These are phyloP conservation scores for Raffaelea albimanens DNA, from an alignment of 2,329 filamentous ascomycete species.

Conservation along the genomic window DNA sequence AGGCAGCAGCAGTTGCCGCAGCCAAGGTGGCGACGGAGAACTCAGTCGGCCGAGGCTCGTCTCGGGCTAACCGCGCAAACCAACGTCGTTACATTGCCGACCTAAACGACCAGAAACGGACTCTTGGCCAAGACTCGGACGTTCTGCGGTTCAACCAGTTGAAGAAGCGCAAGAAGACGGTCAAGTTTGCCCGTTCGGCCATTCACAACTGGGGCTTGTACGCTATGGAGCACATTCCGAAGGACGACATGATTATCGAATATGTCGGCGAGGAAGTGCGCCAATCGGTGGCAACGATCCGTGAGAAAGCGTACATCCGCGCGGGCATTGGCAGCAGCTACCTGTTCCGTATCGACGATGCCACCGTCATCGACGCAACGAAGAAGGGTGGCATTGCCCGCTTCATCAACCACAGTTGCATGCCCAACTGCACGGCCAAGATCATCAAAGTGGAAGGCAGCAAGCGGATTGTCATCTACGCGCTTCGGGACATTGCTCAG, in stretches of 20 bases:
- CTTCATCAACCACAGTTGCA: conserved; percentile 98
- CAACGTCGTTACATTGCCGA: conserved; percentile 92
- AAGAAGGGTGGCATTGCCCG: conserved; percentile 97
- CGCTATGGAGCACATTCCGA: conserved; percentile 91
- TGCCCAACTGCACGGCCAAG: conserved; percentile 97
- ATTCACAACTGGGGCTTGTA: conserved; percentile 99
- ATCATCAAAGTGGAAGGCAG: conserved; percentile 98
- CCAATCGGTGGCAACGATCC: conserved; percentile 93
- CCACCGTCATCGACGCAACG: conserved; percentile 93
- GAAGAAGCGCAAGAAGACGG: conserved; percentile 98
- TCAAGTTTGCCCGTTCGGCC: conserved; percentile 93
- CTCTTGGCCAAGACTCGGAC: conserved; percentile 73
- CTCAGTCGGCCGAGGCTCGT: conserved; percentile 71
- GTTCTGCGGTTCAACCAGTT: conserved; percentile 97
- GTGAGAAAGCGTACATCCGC: conserved; percentile 84
- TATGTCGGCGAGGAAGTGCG: conserved; percentile 97
- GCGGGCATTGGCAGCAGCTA: conserved; percentile 97
- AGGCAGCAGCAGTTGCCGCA: conserved; percentile 58
- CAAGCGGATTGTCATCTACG: conserved; percentile 98
- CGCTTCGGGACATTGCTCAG: conserved; percentile 84
- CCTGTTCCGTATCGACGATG: conserved; percentile 95
- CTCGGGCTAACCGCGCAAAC: conserved; percentile 87
- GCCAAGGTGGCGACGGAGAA: conserved; percentile 71
- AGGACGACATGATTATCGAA: conserved; percentile 99
- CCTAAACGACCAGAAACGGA: conserved; percentile 89